Base-by-base conservation (phyloP, 108 stramenopile genomes). In the Bacterosira constricta region DNA sequence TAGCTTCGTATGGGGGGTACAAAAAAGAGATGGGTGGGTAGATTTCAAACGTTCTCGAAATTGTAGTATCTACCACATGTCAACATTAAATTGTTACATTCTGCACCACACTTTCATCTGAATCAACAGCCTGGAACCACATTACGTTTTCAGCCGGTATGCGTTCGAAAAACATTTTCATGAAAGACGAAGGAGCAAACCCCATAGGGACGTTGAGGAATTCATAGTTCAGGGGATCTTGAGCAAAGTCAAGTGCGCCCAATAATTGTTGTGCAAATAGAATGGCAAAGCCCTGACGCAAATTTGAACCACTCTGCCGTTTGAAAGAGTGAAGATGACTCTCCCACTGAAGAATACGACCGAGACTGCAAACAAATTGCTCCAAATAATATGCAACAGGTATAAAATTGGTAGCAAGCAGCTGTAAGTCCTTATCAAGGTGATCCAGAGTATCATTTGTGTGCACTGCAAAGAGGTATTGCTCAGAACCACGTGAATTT, bases 361-460 rank as follows among this genome's bases (percentile, higher is more conserved):
- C 29, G 11, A 84, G 18, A 32, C 66, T 73, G 65, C 63, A 57
- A 58, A 84, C 61, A 44, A 84, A 84, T 57, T 84, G 75, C 30
- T 81, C 80, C 27, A 84, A 29, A 49, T 47, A 12, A 13, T 20
- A 58, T 0, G 68, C 75, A n/a, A 36, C 34, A 34, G 65, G 12
- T 6, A 55, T 25, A 4, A 84, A 57, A 42, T 84, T 81, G 36
- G 68, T 20, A 26, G 83, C 46, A 9, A 67, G 60, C 12, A 84
- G 45, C 17, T 36, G 29, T 23, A 44, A 23, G 8, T 84, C 83
- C 15, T 72, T 63, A 4, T 80, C 80, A 20, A 84, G 71, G 37
- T 70, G 44, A 38, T 81, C 83, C 0, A 84, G 45, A 11, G 79
- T 81, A 49, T 81, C 80, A 70, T 84, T 84, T 0, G 52, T 63